Percentiles rank a stretch among this genome's conserved stretches.
Evolutionary conservation across 192 early-diverging fungal species (phyloP).

Genomic region (Coemansia sp.): DNA sequence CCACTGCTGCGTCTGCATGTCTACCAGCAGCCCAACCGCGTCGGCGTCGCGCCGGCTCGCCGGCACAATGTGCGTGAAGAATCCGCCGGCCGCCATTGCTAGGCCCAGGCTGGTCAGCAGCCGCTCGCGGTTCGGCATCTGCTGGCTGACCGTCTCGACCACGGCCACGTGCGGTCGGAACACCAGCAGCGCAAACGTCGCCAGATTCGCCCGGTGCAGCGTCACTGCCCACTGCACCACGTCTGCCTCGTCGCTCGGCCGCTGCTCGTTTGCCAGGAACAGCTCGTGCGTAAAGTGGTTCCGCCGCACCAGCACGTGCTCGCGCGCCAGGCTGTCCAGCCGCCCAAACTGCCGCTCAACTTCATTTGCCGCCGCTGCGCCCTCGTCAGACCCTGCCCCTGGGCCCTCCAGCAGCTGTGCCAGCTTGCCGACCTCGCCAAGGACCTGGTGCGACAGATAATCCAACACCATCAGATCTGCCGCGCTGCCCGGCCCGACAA

Average conservation of each 20-base stretch:
- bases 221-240: slow-evolving; percentile 28
- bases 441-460: slow-evolving; percentile 30
- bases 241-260: slow-evolving; percentile 15
- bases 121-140: slow-evolving; percentile 31
- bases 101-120: slow-evolving; percentile 29
- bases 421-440: slow-evolving; percentile 12
- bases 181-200: slow-evolving; percentile 35
- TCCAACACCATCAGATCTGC: slow-evolving; percentile 41
- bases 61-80: slow-evolving; percentile 37
- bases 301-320: slow-evolving; percentile 29
- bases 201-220: slow-evolving; percentile 33
- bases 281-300: slow-evolving; percentile 29
- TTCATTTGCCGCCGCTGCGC: not conserved
- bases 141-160: slow-evolving; percentile 5
- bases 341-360: not conserved
- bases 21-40: slow-evolving; percentile 28
- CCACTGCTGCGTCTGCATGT: slow-evolving; percentile 46
- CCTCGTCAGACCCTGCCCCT: not conserved
- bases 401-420: not conserved
- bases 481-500: slow-evolving; percentile 4
- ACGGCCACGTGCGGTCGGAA: slow-evolving; percentile 24
- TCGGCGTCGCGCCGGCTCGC: slow-evolving; percentile 13
- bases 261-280: slow-evolving; percentile 21
- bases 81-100: slow-evolving; percentile 5
- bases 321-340: slow-evolving; percentile 32